Percentiles rank a stretch among this genome's conserved stretches.
phyloP scores from a whole-genome alignment of 1,139 yeast genomes.

The Yamadazyma triangularis region DNA sequence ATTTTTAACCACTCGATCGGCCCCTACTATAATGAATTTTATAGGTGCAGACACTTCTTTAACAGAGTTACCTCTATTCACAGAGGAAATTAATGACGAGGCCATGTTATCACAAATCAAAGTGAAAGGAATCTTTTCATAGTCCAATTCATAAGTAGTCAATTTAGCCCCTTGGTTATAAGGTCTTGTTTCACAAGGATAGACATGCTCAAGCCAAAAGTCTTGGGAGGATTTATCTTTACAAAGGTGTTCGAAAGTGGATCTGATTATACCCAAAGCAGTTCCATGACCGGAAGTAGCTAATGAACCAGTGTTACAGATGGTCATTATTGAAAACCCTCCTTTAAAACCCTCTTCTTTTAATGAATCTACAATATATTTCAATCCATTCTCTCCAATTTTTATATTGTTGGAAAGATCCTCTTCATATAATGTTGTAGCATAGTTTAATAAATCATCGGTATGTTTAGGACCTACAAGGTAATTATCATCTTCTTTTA shows the following conservation, averaged over 20 bases:
- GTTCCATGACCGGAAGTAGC: constrained; percentile 99
- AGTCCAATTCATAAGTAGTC: constrained; percentile 84
- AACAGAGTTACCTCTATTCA: constrained; percentile 15
- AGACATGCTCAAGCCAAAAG: constrained; percentile 61
- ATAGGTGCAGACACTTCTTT: constrained; percentile 48
- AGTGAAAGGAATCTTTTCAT: constrained; percentile 83
- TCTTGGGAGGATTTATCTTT: constrained; percentile 18
- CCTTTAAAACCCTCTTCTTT: constrained; percentile 49
- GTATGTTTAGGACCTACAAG: constrained; percentile 26
- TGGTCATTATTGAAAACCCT: constrained; percentile 77
- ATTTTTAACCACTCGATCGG: constrained; percentile 88
- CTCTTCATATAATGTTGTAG: constrained; percentile 60
- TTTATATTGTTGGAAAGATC: constrained; percentile 72
- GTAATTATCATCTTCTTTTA: constrained; percentile 8
- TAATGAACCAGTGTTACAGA: constrained; percentile 82
- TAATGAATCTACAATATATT: constrained; percentile 53
- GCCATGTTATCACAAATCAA: constrained; percentile 91
- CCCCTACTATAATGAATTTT: constrained; percentile 91
- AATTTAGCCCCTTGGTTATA: constrained; percentile 94
- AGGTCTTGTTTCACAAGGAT: constrained; percentile 92
- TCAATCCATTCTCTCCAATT: constrained; percentile 78
- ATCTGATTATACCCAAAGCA: constrained; percentile 85
- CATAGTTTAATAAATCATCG: constrained; percentile 41
- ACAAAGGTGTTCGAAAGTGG: constrained; percentile 47
- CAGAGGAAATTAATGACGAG: constrained; percentile 56